These are phyloP conservation scores for Chaetomium strumarium DNA, from an alignment of 2,329 filamentous ascomycete genomes.

Conservation along the genomic window DNA sequence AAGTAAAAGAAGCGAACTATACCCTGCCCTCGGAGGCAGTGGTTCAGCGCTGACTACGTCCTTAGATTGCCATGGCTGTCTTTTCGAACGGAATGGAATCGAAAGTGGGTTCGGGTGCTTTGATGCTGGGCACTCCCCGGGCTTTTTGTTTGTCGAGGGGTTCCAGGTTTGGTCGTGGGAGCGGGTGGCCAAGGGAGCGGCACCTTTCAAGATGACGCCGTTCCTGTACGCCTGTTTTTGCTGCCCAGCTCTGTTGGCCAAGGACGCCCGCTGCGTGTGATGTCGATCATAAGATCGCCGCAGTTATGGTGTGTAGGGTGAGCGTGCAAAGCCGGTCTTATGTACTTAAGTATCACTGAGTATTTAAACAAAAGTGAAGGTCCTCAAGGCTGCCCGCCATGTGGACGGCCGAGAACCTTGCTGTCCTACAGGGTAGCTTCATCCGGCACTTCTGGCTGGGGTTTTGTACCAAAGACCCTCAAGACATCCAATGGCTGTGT, in stretches of 20 bases:
- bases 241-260: not conserved
- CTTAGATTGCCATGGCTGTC: constrained; percentile 8
- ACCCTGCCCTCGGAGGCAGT: not conserved
- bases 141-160: not conserved
- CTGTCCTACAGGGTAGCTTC: not conserved
- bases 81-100: not conserved
- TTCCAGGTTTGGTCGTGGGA: not conserved
- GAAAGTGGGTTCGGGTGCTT: not conserved
- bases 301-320: not conserved
- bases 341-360: not conserved
- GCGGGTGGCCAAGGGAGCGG: constrained; percentile 9
- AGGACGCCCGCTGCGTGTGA: not conserved
- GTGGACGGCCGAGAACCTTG: not conserved
- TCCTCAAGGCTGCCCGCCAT: too few relatives aligned
- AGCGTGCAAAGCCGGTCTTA: not conserved
- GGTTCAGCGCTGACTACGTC: constrained; percentile 3
- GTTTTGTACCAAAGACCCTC: not conserved
- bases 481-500: not conserved
- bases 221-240: not conserved
- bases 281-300: not conserved
- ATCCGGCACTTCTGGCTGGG: not conserved
- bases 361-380: too few relatives aligned
- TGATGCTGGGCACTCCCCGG: not conserved
- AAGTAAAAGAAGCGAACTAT: not conserved
- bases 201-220: constrained; percentile 15